Base-by-base conservation (phyloP, 805 yeast species). In the Wickerhamomyces kurtzmanii region DNA sequence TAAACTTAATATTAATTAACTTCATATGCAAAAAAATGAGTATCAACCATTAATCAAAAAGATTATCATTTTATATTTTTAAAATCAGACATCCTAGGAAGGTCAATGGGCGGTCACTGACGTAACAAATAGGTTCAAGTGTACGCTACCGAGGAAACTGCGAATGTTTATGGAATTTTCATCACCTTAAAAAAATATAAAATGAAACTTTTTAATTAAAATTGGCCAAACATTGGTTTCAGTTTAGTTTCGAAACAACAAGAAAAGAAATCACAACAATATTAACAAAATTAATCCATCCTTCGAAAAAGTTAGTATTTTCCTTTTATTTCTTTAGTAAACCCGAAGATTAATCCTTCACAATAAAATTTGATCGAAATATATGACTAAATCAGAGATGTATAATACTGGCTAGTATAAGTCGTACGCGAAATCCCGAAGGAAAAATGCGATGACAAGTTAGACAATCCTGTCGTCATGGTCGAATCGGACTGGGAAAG, bases 101-200 rank as follows among this genome's bases (percentile, higher is more conserved):
- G 89, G 83, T 65, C 70, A 49, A 53, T 36, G 65, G 66, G 84
- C 91, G 89, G 87, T 78, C 87, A 80, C 86, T 62, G 85, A 58
- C 71, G 65, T 67, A 73, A 78, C 40, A 51, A 47, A 57, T 71
- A 68, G 76, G 66, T 79, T 57, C 58, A 60, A 60, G 59, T 68
- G 86, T 75, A 73, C 66, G 73, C 82, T 80, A 78, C 87, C 91
- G 91, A 72, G 89, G 87, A 80, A 79, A 80, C 91, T 80, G 91
- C 89, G 91, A 80, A 79, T 79, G 91, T 77, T 68, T 59, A 64
- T 65, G 77, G 75, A 58, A 59, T 63, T 64, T 73, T 79, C 87
- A 79, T 80, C 91, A 79, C 63, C 49, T 73, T 55, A 38, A 33
- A 22, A 20, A 29, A 15, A 24, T 29, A 20, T 23, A 31, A 28